Evolutionary conservation across 108 stramenopile species (phyloP).

Genomic region (Fragilaria radians): DNA sequence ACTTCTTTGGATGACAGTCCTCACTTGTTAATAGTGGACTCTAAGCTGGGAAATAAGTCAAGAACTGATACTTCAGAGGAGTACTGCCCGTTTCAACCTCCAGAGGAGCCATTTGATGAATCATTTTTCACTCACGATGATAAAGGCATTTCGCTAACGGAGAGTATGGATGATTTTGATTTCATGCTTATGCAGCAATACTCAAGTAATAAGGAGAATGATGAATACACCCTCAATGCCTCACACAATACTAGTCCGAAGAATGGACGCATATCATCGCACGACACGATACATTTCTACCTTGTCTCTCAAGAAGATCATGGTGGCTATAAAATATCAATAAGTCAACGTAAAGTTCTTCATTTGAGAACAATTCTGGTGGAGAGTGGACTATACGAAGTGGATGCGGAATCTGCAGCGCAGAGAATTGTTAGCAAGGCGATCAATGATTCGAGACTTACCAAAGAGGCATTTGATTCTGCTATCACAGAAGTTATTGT

Average conservation of each 20-base stretch:
- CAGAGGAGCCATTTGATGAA: constrained; percentile 37
- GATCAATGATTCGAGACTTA: constrained; percentile 38
- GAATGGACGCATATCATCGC: constrained; percentile 2
- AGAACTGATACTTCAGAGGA: too few species aligned
- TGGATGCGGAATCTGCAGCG: constrained; percentile 60
- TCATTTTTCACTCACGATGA: constrained; percentile 38
- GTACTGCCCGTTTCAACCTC: constrained; percentile 27
- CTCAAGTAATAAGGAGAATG: constrained; percentile 36
- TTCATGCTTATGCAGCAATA: constrained; percentile 44
- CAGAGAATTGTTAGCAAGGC: constrained; percentile 63
- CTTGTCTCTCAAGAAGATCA: constrained; percentile 54
- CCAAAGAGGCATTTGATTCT: constrained; percentile 70
- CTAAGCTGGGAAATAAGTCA: too few species aligned
- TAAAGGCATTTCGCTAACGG: constrained; percentile 38
- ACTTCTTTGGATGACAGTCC: not conserved
- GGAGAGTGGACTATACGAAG: constrained; percentile 59
- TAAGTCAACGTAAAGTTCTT: constrained; percentile 60
- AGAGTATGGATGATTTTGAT: constrained; percentile 59
- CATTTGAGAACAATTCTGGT: constrained; percentile 63
- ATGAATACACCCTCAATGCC: constrained; percentile 16
- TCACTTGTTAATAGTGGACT: too few species aligned
- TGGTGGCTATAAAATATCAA: constrained; percentile 67
- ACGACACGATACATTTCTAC: constrained; percentile 64
- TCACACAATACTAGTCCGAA: constrained; percentile 8
- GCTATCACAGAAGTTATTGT: constrained; percentile 45